phyloP scores from a whole-genome alignment of 371 early-diverging fungal genomes.

The Mortierella sp. region DNA sequence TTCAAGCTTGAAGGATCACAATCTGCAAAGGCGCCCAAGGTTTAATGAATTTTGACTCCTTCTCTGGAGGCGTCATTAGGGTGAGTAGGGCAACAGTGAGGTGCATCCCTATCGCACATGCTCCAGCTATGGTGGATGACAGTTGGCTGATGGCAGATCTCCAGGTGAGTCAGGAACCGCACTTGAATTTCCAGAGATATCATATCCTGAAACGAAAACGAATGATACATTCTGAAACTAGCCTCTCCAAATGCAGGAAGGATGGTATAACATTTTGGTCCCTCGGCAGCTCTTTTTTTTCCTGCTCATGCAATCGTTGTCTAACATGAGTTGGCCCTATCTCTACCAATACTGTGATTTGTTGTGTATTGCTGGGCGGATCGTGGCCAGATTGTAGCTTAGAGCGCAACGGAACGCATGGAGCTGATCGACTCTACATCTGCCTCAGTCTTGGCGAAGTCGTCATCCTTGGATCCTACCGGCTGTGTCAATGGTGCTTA shows the following conservation, averaged over 20 bases:
- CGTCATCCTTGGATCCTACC: background rate
- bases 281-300: background rate
- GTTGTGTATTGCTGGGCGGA: background rate
- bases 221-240: background rate
- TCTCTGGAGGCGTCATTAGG: background rate
- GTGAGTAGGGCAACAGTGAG: background rate
- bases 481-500: background rate
- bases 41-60: background rate
- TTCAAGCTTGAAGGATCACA: background rate
- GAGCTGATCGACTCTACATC: background rate
- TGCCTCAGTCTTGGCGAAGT: background rate
- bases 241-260: slow-evolving; percentile 4
- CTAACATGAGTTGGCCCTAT: background rate
- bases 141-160: background rate
- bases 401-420: background rate
- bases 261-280: background rate
- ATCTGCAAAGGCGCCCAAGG: slow-evolving; percentile 12
- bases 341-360: background rate
- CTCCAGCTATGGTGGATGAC: background rate
- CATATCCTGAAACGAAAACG: slow-evolving; percentile 15
- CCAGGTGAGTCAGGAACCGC: slow-evolving; percentile 14
- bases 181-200: slow-evolving; percentile 8
- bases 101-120: background rate
- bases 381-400: background rate
- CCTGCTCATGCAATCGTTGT: background rate